Percentiles rank a stretch among this genome's conserved stretches.
phyloP scores from a whole-genome alignment of 805 yeast species.

The Yamadazyma phyllophila region DNA sequence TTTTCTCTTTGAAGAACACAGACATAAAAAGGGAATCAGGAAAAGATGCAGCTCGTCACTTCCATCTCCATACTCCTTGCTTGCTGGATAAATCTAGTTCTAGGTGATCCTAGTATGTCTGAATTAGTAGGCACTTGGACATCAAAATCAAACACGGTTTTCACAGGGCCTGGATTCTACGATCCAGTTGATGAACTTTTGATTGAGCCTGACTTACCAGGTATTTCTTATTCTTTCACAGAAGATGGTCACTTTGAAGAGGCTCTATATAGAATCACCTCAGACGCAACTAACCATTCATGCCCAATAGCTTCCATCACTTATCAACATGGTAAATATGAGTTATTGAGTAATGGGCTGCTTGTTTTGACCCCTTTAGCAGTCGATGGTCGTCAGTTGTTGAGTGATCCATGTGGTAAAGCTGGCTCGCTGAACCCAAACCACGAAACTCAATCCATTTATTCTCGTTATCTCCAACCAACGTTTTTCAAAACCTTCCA shows the following conservation, averaged over 20 bases:
- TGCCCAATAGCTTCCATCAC: slow-evolving; percentile 83
- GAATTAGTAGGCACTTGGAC: slow-evolving; percentile 90
- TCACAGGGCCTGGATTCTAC: slow-evolving; percentile 94
- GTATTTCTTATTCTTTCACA: slow-evolving; percentile 89
- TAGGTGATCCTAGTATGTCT: slow-evolving; percentile 34
- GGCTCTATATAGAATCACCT: slow-evolving; percentile 75
- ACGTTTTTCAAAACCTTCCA: slow-evolving; percentile 57
- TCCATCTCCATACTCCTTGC: neutral
- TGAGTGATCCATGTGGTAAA: slow-evolving; percentile 83
- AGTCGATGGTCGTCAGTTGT: slow-evolving; percentile 90
- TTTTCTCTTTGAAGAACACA: neutral
- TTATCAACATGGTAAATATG: slow-evolving; percentile 87
- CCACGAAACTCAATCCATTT: slow-evolving; percentile 43
- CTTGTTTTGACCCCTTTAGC: slow-evolving; percentile 67
- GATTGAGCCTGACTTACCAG: slow-evolving; percentile 95
- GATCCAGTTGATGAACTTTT: slow-evolving; percentile 95
- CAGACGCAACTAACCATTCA: slow-evolving; percentile 69
- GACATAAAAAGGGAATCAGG: neutral
- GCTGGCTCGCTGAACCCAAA: slow-evolving; percentile 13
- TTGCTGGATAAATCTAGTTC: neutral
- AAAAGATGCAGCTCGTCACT: neutral
- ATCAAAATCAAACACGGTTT: slow-evolving; percentile 87
- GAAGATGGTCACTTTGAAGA: slow-evolving; percentile 89
- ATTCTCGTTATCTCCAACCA: slow-evolving; percentile 69
- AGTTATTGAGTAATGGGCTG: slow-evolving; percentile 60